Evolutionary conservation across 2,329 filamentous ascomycete species (phyloP), one percentile per base, ranked within the genome.

Genomic region (Aspergillus sclerotialis): DNA sequence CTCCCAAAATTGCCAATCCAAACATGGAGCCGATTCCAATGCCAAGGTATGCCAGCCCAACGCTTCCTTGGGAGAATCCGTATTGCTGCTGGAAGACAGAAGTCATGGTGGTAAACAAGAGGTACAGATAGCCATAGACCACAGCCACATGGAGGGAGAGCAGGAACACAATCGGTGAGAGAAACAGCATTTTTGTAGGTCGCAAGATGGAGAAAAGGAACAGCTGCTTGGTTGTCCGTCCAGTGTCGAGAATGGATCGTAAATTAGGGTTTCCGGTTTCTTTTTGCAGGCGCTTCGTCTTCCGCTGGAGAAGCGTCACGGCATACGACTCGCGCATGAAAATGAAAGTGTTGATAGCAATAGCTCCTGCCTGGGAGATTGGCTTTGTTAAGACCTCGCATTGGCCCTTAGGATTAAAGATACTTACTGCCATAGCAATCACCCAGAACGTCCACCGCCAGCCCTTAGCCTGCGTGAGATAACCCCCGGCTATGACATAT

Each of bases 71-170:
- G 38, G 64, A 70, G 67, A 82, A 78, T 51, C 61, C 56, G 57
- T 82, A 81, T 46, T 69, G 61, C 18, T 65, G 65, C 3, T 68
- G 65, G 50, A 76, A 82, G 30, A 80, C 75, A 10, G 78, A 59
- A 6, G 77, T 76, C 55, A 82, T 80, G 13, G 73, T 72, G 46
- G 81, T 77, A 50, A 81, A 80, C 55, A 71, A 80, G 21, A 60
- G 59, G 40, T 70, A 70, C 35, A 60, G 56, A 8, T 58, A 55
- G 26, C 46, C 50, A 33, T 58, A 81, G 44, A 75, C 69, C 44
- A 80, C 68, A 35, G 70, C 71, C 4, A 71, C 75, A 56, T 80
- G 81, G 19, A 78, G 37, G 47, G 77, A 72, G 1, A 76, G 70
- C 55, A 80, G 79, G 7, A 73, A 53, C 2, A 81, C 68, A 11